phyloP scores from a whole-genome alignment of 306 rosid species.

The Lathyrus oleraceus region DNA sequence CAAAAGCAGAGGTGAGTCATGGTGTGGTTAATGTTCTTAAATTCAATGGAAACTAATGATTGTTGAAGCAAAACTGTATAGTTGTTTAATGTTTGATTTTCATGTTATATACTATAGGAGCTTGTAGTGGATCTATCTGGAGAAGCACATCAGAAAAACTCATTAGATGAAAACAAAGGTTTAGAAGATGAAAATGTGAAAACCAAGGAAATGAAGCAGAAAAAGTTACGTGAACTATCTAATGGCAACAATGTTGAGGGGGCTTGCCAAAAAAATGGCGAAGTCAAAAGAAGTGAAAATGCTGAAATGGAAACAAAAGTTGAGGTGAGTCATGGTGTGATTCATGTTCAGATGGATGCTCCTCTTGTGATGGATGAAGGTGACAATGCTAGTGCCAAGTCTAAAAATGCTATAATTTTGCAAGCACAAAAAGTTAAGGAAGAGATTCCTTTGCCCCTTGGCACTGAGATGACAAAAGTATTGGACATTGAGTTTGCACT shows the following conservation, averaged over 20 bases:
- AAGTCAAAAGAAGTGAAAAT: not conserved
- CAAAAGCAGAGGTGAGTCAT: slow-evolving; percentile 3
- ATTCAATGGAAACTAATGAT: too few relatives aligned
- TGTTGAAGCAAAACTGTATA: too few relatives aligned
- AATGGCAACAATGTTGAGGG: slow-evolving; percentile 49
- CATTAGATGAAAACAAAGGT: not conserved
- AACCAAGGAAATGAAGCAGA: slow-evolving; percentile 49
- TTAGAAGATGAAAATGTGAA: not conserved
- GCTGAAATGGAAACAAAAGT: slow-evolving; percentile 24
- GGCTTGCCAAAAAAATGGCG: slow-evolving; percentile 31
- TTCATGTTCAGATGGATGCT: slow-evolving; percentile 19
- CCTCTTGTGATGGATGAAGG: not conserved
- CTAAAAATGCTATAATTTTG: not conserved
- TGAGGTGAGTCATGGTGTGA: not conserved
- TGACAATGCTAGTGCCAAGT: slow-evolving; percentile 28
- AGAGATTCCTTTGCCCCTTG: slow-evolving; percentile 55
- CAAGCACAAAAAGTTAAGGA: slow-evolving; percentile 20
- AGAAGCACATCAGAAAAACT: not conserved
- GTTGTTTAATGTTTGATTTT: too few relatives aligned
- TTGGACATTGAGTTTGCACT: slow-evolving; percentile 52
- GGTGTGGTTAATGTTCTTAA: not conserved
- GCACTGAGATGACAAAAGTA: slow-evolving; percentile 46
- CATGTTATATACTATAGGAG: too few relatives aligned
- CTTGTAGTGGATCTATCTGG: too few relatives aligned
- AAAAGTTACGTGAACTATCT: slow-evolving; percentile 55